Percentiles rank a stretch among this genome's conserved stretches.
phyloP scores from a whole-genome alignment of 768 basidiomycete species.

The Termitomyces heimii region DNA sequence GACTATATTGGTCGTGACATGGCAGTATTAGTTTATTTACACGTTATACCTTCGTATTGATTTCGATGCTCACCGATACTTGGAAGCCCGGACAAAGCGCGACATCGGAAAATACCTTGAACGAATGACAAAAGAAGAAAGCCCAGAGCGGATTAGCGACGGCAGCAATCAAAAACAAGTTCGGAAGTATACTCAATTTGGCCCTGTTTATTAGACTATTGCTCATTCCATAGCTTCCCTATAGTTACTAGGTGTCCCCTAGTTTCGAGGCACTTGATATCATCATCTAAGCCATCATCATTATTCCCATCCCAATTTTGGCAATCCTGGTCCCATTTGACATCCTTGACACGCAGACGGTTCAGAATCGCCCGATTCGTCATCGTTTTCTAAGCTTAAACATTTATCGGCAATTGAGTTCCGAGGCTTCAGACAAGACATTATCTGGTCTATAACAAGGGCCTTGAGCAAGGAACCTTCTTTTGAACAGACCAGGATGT shows the following conservation, averaged over 20 bases:
- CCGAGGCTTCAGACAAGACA: not conserved
- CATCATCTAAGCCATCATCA: not conserved
- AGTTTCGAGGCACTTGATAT: not conserved
- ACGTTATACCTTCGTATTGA: not conserved
- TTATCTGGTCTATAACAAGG: not conserved
- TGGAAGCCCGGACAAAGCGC: constrained; percentile 80
- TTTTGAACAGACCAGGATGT: not conserved
- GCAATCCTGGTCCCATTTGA: no score
- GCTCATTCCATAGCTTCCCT: no score
- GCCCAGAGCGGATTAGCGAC: not conserved
- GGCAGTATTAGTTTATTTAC: not conserved
- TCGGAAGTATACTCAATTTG: constrained; percentile 2
- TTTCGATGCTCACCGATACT: constrained; percentile 60
- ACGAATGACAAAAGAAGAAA: not conserved
- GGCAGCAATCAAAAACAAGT: not conserved
- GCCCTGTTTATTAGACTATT: constrained; percentile 2
- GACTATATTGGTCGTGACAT: constrained; percentile 36
- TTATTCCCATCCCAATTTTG: not conserved
- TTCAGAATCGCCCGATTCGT: not conserved
- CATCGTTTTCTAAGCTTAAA: no score
- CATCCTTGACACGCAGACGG: not conserved
- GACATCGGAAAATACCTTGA: constrained; percentile 45
- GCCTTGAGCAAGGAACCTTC: not conserved
- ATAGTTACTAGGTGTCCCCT: no score
- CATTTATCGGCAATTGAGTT: not conserved